Evolutionary conservation across 352 stramenopile species (phyloP).

Genomic region (Phytophthora fragariaefolia): DNA sequence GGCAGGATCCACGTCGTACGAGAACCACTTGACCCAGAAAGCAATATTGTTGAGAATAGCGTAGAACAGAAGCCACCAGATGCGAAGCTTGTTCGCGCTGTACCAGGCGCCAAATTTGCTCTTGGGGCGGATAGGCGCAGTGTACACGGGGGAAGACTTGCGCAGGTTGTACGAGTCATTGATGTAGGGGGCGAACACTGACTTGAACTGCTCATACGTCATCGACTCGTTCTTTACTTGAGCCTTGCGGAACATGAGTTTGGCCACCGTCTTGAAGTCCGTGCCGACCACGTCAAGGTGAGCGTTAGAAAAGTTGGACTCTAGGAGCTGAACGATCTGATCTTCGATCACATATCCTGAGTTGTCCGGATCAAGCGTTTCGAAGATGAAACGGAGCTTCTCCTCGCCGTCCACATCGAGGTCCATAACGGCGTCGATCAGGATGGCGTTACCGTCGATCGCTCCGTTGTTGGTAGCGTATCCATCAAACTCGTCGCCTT

Average conservation of each 20-base stretch:
- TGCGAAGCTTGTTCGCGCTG: conserved; percentile 71
- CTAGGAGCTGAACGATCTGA: conserved; percentile 70
- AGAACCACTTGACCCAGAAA: conserved; percentile 80
- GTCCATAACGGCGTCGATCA: conserved; percentile 85
- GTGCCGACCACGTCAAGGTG: conserved; percentile 80
- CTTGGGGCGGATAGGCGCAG: conserved; percentile 39
- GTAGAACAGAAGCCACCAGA: conserved; percentile 86
- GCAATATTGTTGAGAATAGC: conserved; percentile 65
- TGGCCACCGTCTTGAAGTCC: conserved; percentile 68
- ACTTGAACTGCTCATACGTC: conserved; percentile 73
- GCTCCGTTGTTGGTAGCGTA: conserved; percentile 58
- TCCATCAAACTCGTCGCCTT: conserved; percentile 57
- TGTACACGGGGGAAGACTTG: conserved; percentile 42
- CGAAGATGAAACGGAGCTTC: conserved; percentile 87
- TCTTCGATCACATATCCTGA: conserved; percentile 60
- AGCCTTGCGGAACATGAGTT: conserved; percentile 77
- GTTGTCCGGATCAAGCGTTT: conserved; percentile 72
- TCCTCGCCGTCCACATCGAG: conserved; percentile 75
- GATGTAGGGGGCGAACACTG: conserved; percentile 78
- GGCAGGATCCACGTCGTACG: conserved; percentile 76
- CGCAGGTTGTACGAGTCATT: conserved; percentile 61
- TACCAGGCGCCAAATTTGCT: conserved; percentile 77
- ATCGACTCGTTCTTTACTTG: conserved; percentile 63
- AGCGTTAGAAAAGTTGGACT: conserved; percentile 75
- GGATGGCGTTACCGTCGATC: conserved; percentile 78